Evolutionary conservation across 768 basidiomycete species (phyloP), one percentile per base, ranked within the genome.

Genomic region (Tricholoma hemisulphureum): DNA sequence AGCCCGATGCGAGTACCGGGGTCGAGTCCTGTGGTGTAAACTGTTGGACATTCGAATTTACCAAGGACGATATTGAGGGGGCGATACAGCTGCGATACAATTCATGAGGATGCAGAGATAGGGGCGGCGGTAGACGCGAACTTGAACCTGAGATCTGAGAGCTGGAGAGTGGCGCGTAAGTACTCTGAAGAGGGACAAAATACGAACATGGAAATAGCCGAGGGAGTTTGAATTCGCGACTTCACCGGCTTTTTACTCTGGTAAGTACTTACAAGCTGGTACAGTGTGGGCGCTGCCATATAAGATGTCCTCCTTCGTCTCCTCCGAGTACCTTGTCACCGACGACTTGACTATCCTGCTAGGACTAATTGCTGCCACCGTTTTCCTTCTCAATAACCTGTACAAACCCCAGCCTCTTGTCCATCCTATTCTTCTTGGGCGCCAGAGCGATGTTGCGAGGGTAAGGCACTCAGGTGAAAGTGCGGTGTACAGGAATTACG

Each of bases 341-440:
- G 89, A 93, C 72, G 91, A 92, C 74, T 72, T 90, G 55, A 91
- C 91, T 31, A 83, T 91, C 58, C 81, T 91, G 31, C 80, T 92
- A 9, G 86, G 85, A 51, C 82, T 93, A 60, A 86, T 88, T 32
- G 84, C 85, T 4, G 88, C 86, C 2, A 88, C 88, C 8, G 81
- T 91, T 35, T 91, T 91, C 68, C 78, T 91, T 29, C 76, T 92
- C 43, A 86, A 86, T 66, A 91, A 85, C 68, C 75, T 91, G 59
- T 90, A 91, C 74, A 90, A 83, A 63, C 89, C 89, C 3, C 89
- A 89, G 63, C 87, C 89, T 2, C 83, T 95, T 41, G 93, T 95
- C 0, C 95, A 97, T 66, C 95, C 95, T n/a, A 89, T 98, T 62
- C 80, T 96, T 8, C 82, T 98, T 1, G 94, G 95, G 6, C 78